Evolutionary conservation across 352 stramenopile species (phyloP), one percentile per base, ranked within the genome.

Genomic region (Thraustochytrium sp.): DNA sequence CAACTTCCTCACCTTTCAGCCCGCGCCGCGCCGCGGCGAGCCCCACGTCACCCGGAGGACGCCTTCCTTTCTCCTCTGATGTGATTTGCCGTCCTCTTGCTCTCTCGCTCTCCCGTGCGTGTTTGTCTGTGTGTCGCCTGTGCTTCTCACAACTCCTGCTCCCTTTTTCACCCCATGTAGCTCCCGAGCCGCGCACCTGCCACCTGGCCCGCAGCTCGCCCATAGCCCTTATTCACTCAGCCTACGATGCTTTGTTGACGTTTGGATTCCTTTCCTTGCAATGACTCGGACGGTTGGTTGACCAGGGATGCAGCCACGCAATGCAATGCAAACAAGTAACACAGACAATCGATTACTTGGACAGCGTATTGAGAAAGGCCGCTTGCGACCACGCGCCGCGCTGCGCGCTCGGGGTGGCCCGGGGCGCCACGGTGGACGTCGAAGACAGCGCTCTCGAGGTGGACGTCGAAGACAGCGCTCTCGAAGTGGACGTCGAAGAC

Each of bases 11-110:
- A 94, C 98, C 84, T 98, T 98, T 80, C 94, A 98, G 77, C 94
- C 94, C 5, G 94, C 94, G 31, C 94, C 94, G 82, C 90, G 94
- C 65, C 90, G 93, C 85, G 94, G 94, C 51, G 94, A 98, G 86
- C 93, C 94, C 11, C 91, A 97, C 77, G 94, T 98, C 29, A 97
- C 93, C 49, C 89, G 93, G 73, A 89, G 94, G 76, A 97, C 94
- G 54, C 94, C 94, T 29, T 94, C 98, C 85, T 98, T 97, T 86
- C 97, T 98, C 86, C 85, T 98, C 84, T 98, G 96, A 86, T 76
- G 36, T 76, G n/a, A 68, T 42, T 42, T 72, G 18, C 34, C 29
- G 11, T 9, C 31, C 9, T 72, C 21, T 44, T 46, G 5, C 11
- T 46, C 16, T 73, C 61, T 49, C 5, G 5, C 5, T 37, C n/a